Evolutionary conservation across 805 yeast species (phyloP), one percentile per base, ranked within the genome.

Genomic region (Saccharomycopsis babjevae): DNA sequence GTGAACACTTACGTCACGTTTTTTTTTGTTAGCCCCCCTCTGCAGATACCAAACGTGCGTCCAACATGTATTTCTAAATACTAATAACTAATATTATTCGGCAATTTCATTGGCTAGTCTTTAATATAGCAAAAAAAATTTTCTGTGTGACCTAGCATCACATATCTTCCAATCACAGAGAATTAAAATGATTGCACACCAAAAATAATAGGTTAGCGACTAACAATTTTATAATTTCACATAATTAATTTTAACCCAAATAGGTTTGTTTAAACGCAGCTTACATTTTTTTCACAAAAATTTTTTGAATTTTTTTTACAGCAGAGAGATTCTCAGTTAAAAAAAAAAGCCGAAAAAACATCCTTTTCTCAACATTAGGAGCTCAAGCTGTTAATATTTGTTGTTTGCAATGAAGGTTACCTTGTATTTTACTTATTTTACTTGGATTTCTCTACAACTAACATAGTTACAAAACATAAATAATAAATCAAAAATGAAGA

Each of bases 401-500:
- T 13, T 13, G 10, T 13, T 34, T 34, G 15, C 38, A 10, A 13
- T 2, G 3, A 3, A 34, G 10, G 15, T 34, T 13, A 34, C 11
- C 10, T 34, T 13, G 38, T 34, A 34, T 34, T 34, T 2, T 10
- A 34, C 10, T 2, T 34, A 34, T 13, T 34, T 28, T 28, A 28
- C 32, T 28, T 28, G 32, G 6, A 28, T 28, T 28, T 28, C 2
- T 34, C 10, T 34, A 4, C 38, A 34, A 13, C 38, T 34, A 34
- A 34, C 10, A 34, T 7, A 34, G 38, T 34, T 34, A 34, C 38
- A 7, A 46, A 8, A 57, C 10, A 57, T n/a, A 16, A 20, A 46
- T 16, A 30, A 10, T 13, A 38, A 30, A 10, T 6, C 39, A 30
- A 57, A 38, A 42, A 62, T 74, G 67, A 75, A 75, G 70, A 76